phyloP scores from a whole-genome alignment of 2,329 filamentous ascomycete genomes.

The Penicillium sp. region DNA sequence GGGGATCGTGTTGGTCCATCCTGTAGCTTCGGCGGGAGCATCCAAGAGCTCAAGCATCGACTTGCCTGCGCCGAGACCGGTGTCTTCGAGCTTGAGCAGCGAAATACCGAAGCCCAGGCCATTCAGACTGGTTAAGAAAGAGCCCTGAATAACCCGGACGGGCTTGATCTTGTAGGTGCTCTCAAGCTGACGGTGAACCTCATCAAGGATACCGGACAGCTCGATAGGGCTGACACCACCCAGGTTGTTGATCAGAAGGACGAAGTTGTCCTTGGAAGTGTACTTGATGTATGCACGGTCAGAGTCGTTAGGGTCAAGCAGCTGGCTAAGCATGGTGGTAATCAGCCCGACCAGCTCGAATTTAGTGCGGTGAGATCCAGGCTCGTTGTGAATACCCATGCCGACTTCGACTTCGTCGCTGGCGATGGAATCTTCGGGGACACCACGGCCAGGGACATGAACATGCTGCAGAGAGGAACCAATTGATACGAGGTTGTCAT shows the following conservation, averaged over 20 bases:
- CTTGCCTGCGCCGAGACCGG: constrained; percentile 57
- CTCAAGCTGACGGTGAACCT: constrained; percentile 65
- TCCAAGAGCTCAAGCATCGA: constrained; percentile 69
- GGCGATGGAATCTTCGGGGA: constrained; percentile 56
- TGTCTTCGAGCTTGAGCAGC: constrained; percentile 65
- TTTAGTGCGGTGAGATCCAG: constrained; percentile 57
- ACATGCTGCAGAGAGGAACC: constrained; percentile 87
- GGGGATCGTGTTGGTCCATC: constrained; percentile 66
- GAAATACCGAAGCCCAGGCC: constrained; percentile 73
- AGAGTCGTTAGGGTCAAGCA: constrained; percentile 64
- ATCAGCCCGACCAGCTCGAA: constrained; percentile 56
- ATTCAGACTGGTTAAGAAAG: constrained; percentile 74
- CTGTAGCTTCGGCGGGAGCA: constrained; percentile 67
- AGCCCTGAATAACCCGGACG: constrained; percentile 65
- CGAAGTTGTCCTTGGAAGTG: constrained; percentile 62
- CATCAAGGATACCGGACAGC: constrained; percentile 68
- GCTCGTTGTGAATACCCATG: constrained; percentile 75
- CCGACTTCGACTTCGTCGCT: constrained; percentile 67
- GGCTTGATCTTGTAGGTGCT: constrained; percentile 64
- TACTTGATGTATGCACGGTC: constrained; percentile 67
- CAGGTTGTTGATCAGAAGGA: constrained; percentile 71
- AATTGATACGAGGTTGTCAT: constrained; percentile 79
- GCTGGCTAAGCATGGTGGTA: constrained; percentile 67
- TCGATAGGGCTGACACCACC: constrained; percentile 71
- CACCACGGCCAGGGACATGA: constrained; percentile 81